A percentile compares a stretch with the other conserved stretches of the same genome.
Evolutionary conservation across 306 rosid genomes (phyloP).

Genomic region (Pueraria montana): DNA sequence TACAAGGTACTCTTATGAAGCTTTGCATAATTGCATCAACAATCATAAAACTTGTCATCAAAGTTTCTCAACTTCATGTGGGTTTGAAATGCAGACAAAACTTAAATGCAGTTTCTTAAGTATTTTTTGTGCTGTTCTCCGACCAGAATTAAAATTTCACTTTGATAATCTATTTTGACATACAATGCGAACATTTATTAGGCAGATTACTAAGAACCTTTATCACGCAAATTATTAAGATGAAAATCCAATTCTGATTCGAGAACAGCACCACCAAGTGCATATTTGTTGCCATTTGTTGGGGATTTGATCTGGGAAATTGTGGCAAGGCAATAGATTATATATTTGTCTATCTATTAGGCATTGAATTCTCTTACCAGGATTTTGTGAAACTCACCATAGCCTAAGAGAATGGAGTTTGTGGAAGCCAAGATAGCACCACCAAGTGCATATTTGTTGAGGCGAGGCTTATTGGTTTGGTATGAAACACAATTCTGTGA

Average conservation of each 20-base stretch:
- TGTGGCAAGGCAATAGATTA: constrained; percentile 3
- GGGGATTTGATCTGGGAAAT: constrained; percentile 5
- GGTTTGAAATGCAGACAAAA: background rate
- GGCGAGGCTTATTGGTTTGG: constrained; percentile 34
- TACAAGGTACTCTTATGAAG: background rate
- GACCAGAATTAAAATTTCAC: background rate
- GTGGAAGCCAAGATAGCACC: constrained; percentile 86
- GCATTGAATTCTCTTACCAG: background rate
- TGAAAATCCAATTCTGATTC: background rate
- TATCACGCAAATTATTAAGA: background rate
- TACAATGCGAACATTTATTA: background rate
- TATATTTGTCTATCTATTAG: background rate
- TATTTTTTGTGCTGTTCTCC: background rate
- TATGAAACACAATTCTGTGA: background rate
- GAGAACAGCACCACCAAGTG: background rate
- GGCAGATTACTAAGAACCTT: background rate
- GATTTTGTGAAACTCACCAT: constrained; percentile 56
- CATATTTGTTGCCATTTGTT: background rate
- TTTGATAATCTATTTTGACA: background rate
- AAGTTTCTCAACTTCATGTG: background rate
- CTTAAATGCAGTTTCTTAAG: background rate
- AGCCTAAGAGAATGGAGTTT: constrained; percentile 82
- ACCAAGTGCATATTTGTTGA: constrained; percentile 72
- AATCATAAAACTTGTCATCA: background rate
- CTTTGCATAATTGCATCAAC: background rate